These are phyloP conservation scores for Saccharomyces pastorianus DNA, from an alignment of 1,139 yeast genomes.

Conservation along the genomic window DNA sequence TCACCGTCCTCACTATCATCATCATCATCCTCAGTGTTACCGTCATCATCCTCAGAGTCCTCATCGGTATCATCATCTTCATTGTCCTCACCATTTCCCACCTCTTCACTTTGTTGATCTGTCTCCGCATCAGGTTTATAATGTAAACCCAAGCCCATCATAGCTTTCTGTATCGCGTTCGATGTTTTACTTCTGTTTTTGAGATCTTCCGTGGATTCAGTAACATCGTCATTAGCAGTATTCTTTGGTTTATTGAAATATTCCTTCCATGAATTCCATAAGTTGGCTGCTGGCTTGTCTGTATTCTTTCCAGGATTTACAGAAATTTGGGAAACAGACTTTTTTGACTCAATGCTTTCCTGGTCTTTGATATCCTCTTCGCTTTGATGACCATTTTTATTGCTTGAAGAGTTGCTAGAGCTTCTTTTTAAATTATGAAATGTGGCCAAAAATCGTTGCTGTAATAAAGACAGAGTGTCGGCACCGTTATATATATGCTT, in stretches of 20 bases:
- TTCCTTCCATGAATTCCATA: conserved; percentile 14
- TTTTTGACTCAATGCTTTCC: conserved; percentile 3
- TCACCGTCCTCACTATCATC: neutral
- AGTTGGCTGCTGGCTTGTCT: neutral
- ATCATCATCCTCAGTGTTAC: neutral
- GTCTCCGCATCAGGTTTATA: neutral
- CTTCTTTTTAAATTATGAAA: conserved; percentile 25
- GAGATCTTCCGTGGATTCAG: conserved; percentile 2
- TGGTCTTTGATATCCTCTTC: conserved; percentile 5
- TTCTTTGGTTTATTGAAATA: conserved; percentile 10
- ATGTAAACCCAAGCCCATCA: conserved; percentile 2
- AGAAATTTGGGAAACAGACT: neutral
- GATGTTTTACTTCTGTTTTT: conserved; percentile 3
- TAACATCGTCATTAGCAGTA: neutral
- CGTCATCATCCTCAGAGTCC: neutral
- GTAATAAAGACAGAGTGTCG: conserved; percentile 29
- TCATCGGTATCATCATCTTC: neutral
- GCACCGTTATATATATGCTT: conserved; percentile 43
- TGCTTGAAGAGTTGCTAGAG: conserved; percentile 3
- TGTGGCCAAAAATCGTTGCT: conserved; percentile 27
- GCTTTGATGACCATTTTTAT: conserved; percentile 7
- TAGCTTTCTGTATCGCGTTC: conserved; percentile 2
- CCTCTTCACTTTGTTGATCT: neutral
- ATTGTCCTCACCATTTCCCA: neutral
- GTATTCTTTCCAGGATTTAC: neutral